phyloP scores from a whole-genome alignment of 257 asterid genomes.

The Solanum okadae region DNA sequence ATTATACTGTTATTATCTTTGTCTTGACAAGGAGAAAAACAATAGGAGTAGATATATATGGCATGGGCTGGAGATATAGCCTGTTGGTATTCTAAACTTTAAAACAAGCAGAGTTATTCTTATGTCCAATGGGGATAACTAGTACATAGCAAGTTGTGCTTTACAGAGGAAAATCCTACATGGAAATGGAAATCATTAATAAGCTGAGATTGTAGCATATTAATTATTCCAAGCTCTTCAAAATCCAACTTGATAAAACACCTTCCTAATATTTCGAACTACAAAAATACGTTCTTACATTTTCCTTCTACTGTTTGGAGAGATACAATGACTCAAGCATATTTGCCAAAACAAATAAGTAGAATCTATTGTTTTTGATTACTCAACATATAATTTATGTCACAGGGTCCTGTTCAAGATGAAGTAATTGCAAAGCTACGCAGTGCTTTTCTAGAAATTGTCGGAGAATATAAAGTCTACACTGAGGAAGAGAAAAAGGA shows the following conservation, averaged over 20 bases:
- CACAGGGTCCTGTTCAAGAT: slow-evolving; percentile 92
- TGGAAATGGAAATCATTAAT: not conserved
- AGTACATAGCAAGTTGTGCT: not conserved
- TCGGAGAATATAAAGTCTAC: slow-evolving; percentile 69
- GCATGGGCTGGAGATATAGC: not conserved
- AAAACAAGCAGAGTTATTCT: not conserved
- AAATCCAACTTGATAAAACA: not conserved
- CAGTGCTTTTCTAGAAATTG: slow-evolving; percentile 70
- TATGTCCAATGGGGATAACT: not conserved
- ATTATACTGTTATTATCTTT: not conserved
- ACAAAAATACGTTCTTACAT: not conserved
- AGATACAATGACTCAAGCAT: not conserved
- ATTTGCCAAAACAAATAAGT: not conserved
- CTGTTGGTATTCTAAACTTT: not conserved
- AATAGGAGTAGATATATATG: not conserved
- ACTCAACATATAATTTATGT: not conserved
- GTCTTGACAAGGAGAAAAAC: not conserved
- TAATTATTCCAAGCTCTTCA: not conserved
- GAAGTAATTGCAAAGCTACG: slow-evolving; percentile 83
- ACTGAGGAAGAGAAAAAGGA: slow-evolving; percentile 78
- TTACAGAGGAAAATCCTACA: not conserved
- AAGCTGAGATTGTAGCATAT: not conserved
- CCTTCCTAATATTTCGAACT: not conserved
- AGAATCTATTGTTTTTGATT: not conserved
- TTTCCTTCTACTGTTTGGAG: not conserved